These are phyloP conservation scores for Alternaria alternata DNA, from an alignment of 2,329 filamentous ascomycete species.

Conservation along the genomic window DNA sequence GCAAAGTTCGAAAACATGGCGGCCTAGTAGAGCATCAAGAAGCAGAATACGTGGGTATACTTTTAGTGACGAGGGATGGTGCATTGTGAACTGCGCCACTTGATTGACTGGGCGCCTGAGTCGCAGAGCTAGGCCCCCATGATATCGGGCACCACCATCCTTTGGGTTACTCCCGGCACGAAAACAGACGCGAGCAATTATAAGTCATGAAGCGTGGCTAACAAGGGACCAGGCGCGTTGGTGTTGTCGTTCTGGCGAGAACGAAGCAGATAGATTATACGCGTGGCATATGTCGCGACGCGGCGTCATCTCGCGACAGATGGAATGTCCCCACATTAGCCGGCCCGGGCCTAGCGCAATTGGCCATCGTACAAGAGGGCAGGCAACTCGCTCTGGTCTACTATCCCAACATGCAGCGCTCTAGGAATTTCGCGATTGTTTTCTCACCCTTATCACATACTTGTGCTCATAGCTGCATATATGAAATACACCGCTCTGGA, in stretches of 20 bases:
- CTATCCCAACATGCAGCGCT: background rate
- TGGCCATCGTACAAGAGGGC: background rate
- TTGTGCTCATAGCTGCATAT: background rate
- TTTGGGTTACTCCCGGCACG: background rate
- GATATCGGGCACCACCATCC: background rate
- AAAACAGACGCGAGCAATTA: background rate
- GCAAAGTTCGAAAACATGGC: slow-evolving; percentile 5
- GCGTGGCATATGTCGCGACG: background rate
- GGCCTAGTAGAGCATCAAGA: background rate
- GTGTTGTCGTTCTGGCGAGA: background rate
- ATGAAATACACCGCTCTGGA: background rate
- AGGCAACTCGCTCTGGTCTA: background rate
- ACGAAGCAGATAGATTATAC: background rate
- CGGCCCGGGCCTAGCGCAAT: background rate
- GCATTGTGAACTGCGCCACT: background rate
- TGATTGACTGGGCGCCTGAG: slow-evolving; percentile 5
- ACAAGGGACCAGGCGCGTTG: background rate
- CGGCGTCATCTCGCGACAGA: background rate
- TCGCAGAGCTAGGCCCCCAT: background rate
- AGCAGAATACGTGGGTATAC: background rate
- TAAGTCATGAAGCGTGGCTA: background rate
- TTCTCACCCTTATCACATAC: background rate
- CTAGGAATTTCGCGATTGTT: background rate
- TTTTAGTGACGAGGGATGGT: background rate
- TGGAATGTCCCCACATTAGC: background rate